Evolutionary conservation across 352 stramenopile genomes (phyloP).

Genomic region (Halophytophthora batemanensis): DNA sequence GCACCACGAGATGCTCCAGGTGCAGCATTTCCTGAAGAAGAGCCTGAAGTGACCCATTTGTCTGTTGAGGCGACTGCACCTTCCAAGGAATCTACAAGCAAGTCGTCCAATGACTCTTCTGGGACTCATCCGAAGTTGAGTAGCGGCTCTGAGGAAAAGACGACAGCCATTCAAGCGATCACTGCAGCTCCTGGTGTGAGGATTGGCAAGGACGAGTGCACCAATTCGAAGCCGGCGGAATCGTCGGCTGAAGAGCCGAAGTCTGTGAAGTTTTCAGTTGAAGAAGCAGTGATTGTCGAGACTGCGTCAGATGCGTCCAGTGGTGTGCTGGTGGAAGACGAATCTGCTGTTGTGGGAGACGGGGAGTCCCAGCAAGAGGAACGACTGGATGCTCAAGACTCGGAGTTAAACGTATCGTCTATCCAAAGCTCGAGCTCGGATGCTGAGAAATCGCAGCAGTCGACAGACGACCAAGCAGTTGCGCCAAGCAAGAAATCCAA

Average conservation of each 20-base stretch:
- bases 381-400: conserved; percentile 2
- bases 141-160: no score
- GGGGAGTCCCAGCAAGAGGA: background rate
- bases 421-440: conserved; percentile 25
- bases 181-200: no score
- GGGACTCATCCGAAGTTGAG: background rate
- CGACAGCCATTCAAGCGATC: no score
- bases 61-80: background rate
- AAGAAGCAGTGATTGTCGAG: conserved; percentile 5
- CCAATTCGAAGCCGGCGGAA: no score
- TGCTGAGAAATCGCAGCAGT: conserved; percentile 10
- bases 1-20: background rate
- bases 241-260: background rate
- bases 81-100: background rate
- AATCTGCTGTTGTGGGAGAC: conserved; percentile 1
- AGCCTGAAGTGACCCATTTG: background rate
- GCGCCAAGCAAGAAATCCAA: conserved; percentile 17
- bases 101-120: background rate
- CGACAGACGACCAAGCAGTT: conserved; percentile 4
- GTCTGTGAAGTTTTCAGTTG: background rate
- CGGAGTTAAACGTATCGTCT: conserved; percentile 7
- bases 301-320: conserved; percentile 15
- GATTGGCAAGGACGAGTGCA: no score
- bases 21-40: background rate
- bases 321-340: conserved; percentile 7